Percentiles rank a stretch among this genome's conserved stretches.
phyloP scores from a whole-genome alignment of 805 yeast species.

The Pichia exigua region DNA sequence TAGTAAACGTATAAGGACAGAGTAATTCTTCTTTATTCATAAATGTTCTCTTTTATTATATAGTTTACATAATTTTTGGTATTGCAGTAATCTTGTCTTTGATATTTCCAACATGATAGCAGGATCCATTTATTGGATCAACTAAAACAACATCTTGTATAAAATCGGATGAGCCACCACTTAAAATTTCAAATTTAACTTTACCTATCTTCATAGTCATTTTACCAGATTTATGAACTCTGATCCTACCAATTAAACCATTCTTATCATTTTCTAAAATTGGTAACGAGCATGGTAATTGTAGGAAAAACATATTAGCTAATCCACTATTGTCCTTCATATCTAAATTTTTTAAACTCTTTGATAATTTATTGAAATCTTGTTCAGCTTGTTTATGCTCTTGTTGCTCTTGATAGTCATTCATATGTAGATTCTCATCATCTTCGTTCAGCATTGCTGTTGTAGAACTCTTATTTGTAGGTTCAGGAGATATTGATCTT shows the following conservation, averaged over 20 bases:
- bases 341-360: conserved; percentile 9
- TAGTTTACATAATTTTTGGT: conserved; percentile 31
- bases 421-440: conserved; percentile 14
- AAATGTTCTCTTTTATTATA: not conserved
- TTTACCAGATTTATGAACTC: conserved; percentile 80
- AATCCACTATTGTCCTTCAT: conserved; percentile 6
- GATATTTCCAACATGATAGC: conserved; percentile 47
- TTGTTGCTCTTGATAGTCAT: conserved; percentile 27
- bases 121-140: conserved; percentile 31
- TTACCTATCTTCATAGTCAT: conserved; percentile 68
- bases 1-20: not conserved
- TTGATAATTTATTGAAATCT: conserved; percentile 29
- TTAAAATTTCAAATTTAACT: conserved; percentile 56
- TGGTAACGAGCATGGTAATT: conserved; percentile 26
- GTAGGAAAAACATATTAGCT: conserved; percentile 20
- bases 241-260: conserved; percentile 67
- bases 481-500: conserved; percentile 1
- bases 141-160: conserved; percentile 61
- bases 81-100: conserved; percentile 50
- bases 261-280: conserved; percentile 16
- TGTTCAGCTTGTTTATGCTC: conserved; percentile 29
- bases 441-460: not conserved
- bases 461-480: conserved; percentile 3
- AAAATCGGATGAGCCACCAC: conserved; percentile 63
- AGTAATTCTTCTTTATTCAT: not conserved